Evolutionary conservation across 2,329 filamentous ascomycete species (phyloP), one percentile per base, ranked within the genome.

Genomic region (Helotiales sp.): DNA sequence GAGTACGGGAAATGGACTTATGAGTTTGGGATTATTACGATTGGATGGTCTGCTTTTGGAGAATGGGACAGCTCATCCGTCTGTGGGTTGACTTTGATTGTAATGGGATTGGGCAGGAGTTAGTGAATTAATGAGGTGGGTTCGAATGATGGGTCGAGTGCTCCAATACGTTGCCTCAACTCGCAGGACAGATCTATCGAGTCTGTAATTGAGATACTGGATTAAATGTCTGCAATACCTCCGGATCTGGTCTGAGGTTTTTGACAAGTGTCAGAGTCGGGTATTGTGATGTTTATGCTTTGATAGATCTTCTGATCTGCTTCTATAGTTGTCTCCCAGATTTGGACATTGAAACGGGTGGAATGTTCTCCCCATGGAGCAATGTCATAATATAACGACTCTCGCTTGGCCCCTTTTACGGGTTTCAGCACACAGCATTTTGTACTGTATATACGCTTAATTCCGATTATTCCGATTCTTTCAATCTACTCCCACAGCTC

Each of bases 21-120:
- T 75, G 74, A 75, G 74, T 65, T 65, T 76, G 40, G 75, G 75
- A 1, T 59, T 77, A 17, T 68, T 77, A 43, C 64, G 75, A 43
- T 64, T 77, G 61, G 75, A 77, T 70, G 74, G 75, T 1, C 49
- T 75, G 7, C 54, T 76, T 22, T 52, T 75, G 40, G 73, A 74
- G 64, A 75, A 70, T 64, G 68, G 71, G 50, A 65, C 66, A 15
- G 61, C 28, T 26, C 54, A 67, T 28, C 11, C 54, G 45, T 32
- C 58, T 43, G 24, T 30, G 52, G 58, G 64, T 10, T 63, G 26
- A 57, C 26, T 6, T 34, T 26, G 20, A 7, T 13, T 59, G 30
- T 28, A 60, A n/a, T 50, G 55, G 28, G 37, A 20, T 45, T 34
- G 30, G 34, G 26, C 10, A 30, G 45, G 28, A 34, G 28, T n/a